These are phyloP conservation scores for Fraxinus dipetala DNA, from an alignment of 305 asterid genomes.

Conservation along the genomic window DNA sequence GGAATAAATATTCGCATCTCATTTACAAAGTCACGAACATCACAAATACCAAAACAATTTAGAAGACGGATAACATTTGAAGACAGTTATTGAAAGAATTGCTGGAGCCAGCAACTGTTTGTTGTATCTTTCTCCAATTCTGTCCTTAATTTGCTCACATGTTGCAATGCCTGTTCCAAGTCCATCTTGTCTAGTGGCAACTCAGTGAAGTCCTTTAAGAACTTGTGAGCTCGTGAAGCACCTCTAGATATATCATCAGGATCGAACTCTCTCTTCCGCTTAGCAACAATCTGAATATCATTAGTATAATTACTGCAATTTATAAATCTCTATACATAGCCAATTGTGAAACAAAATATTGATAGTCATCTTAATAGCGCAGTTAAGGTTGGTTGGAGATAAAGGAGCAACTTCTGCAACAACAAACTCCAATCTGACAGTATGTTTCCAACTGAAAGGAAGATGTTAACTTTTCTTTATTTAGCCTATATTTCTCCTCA, in stretches of 20 bases:
- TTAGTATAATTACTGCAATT: not conserved
- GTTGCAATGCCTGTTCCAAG: constrained; percentile 46
- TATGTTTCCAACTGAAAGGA: not conserved
- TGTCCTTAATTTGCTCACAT: constrained; percentile 47
- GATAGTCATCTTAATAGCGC: not conserved
- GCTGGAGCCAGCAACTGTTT: constrained; percentile 69
- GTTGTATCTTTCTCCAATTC: constrained; percentile 68
- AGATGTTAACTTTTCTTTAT: not conserved
- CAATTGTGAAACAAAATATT: not conserved
- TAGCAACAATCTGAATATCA: constrained; percentile 49
- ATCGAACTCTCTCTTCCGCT: constrained; percentile 68
- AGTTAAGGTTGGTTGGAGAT: not conserved
- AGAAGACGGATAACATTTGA: not conserved
- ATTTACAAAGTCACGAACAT: not conserved
- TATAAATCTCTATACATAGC: not conserved
- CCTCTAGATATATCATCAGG: constrained; percentile 59
- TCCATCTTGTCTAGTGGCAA: constrained; percentile 77
- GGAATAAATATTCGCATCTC: not conserved
- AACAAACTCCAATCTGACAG: not conserved
- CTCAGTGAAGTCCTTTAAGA: constrained; percentile 70
- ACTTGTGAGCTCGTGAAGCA: constrained; percentile 64
- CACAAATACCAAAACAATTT: not conserved
- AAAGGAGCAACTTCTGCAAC: not conserved
- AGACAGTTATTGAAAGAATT: constrained; percentile 45
- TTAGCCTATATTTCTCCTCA: not conserved